Evolutionary conservation across 2,329 filamentous ascomycete genomes (phyloP).

Genomic region (Hymenoscyphus repandus): DNA sequence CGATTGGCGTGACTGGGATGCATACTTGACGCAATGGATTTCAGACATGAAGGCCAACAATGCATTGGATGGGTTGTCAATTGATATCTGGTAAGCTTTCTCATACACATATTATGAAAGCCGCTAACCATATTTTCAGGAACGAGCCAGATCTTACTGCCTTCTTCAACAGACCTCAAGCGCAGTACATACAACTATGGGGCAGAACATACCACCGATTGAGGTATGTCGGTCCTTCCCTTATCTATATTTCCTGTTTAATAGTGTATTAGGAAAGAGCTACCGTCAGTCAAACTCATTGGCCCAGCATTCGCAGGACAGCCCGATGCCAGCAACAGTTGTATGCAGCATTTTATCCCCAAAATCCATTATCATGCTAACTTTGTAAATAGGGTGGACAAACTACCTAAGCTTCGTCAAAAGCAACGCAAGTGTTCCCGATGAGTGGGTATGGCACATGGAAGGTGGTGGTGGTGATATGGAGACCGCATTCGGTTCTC

Average conservation of each 20-base stretch:
- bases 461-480: slow-evolving; percentile 32
- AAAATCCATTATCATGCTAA: not conserved
- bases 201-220: slow-evolving; percentile 35
- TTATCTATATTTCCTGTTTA: not conserved
- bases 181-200: slow-evolving; percentile 38
- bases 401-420: slow-evolving; percentile 34
- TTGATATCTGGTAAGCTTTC: slow-evolving; percentile 39
- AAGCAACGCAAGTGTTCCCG: slow-evolving; percentile 35
- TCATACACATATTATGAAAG: not conserved
- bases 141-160: slow-evolving; percentile 42
- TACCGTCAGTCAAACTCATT: slow-evolving; percentile 22
- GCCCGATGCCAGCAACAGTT: slow-evolving; percentile 20
- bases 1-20: slow-evolving; percentile 42
- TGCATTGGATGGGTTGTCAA: slow-evolving; percentile 35
- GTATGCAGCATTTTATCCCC: not conserved
- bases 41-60: slow-evolving; percentile 35
- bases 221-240: too few relatives aligned
- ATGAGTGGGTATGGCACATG: slow-evolving; percentile 41
- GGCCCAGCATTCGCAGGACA: slow-evolving; percentile 35
- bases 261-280: not conserved
- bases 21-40: slow-evolving; percentile 37
- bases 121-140: slow-evolving; percentile 15
- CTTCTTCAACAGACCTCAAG: slow-evolving; percentile 34
- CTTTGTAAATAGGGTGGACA: slow-evolving; percentile 33
- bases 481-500: slow-evolving; percentile 25